These are phyloP conservation scores for Endogone sp. DNA, from an alignment of 192 early-diverging fungal genomes.

Conservation along the genomic window DNA sequence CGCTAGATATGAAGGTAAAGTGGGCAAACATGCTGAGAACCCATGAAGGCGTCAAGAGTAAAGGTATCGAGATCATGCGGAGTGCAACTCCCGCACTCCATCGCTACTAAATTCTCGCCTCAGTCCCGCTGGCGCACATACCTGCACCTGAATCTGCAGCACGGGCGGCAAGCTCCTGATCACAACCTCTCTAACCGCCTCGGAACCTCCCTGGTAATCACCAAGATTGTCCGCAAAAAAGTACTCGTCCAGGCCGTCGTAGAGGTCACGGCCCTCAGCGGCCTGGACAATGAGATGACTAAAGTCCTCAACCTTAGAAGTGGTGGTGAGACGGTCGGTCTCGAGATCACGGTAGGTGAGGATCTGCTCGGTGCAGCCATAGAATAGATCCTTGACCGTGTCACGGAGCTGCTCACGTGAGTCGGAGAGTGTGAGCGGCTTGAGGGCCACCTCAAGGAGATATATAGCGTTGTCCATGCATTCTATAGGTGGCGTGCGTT, in stretches of 20 bases:
- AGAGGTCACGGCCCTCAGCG: slow-evolving; percentile 37
- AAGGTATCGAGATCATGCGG: neutral
- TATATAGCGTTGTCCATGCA: slow-evolving; percentile 68
- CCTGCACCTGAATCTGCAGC: slow-evolving; percentile 63
- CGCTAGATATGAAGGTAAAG: slow-evolving; percentile 28
- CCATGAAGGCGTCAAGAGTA: neutral
- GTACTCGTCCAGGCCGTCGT: slow-evolving; percentile 57
- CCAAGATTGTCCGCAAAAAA: slow-evolving; percentile 38
- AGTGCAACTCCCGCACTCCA: neutral
- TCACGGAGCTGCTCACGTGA: slow-evolving; percentile 14
- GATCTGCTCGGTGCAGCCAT: slow-evolving; percentile 42
- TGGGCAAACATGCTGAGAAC: neutral
- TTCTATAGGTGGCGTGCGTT: too few relatives aligned
- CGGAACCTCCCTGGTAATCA: slow-evolving; percentile 24
- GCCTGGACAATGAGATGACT: slow-evolving; percentile 45
- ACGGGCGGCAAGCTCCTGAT: slow-evolving; percentile 59
- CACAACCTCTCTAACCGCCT: slow-evolving; percentile 38
- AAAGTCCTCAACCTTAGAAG: slow-evolving; percentile 41
- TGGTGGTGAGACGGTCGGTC: slow-evolving; percentile 26
- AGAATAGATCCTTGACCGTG: slow-evolving; percentile 42
- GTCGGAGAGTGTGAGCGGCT: slow-evolving; percentile 20
- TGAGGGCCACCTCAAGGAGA: slow-evolving; percentile 57
- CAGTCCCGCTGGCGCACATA: too few relatives aligned
- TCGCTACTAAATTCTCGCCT: too few relatives aligned
- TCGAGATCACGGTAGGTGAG: slow-evolving; percentile 27